Percentiles rank a stretch among this genome's conserved stretches.
Conservation (phyloP, 352 stramenopile species). For the Lagenidium giganteum region DNA sequence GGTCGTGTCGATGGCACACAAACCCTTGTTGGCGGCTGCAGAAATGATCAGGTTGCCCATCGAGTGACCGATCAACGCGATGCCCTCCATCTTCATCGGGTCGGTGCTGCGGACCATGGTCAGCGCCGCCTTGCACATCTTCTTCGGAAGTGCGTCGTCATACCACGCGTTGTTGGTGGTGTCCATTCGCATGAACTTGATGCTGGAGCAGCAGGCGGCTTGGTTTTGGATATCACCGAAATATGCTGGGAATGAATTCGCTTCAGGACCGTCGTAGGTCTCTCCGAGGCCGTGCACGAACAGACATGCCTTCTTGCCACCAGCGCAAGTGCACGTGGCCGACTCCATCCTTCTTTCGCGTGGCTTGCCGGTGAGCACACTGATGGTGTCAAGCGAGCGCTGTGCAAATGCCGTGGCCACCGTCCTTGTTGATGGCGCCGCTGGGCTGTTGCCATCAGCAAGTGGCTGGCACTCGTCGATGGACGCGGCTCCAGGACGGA, state of each 20-base stretch:
- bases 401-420: background rate
- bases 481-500: background rate
- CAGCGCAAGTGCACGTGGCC: slow-evolving; percentile 1
- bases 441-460: background rate
- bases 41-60: slow-evolving; percentile 32
- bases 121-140: slow-evolving; percentile 26
- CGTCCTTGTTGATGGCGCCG: background rate
- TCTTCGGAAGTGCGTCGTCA: slow-evolving; percentile 10
- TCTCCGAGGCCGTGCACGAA: slow-evolving; percentile 25
- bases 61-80: slow-evolving; percentile 31
- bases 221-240: slow-evolving; percentile 20
- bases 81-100: slow-evolving; percentile 15
- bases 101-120: slow-evolving; percentile 7
- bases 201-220: slow-evolving; percentile 24
- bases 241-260: slow-evolving; percentile 18
- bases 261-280: background rate
- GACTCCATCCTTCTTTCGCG: background rate
- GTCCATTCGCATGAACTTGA: slow-evolving; percentile 34
- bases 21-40: slow-evolving; percentile 16
- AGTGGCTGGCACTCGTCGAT: slow-evolving; percentile 1
- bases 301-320: slow-evolving; percentile 21
- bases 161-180: slow-evolving; percentile 23
- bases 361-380: slow-evolving; percentile 1
- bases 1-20: slow-evolving; percentile 13
- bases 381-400: slow-evolving; percentile 5